phyloP scores from a whole-genome alignment of 495 filamentous ascomycete species.

The Penicillium bialowiezense region DNA sequence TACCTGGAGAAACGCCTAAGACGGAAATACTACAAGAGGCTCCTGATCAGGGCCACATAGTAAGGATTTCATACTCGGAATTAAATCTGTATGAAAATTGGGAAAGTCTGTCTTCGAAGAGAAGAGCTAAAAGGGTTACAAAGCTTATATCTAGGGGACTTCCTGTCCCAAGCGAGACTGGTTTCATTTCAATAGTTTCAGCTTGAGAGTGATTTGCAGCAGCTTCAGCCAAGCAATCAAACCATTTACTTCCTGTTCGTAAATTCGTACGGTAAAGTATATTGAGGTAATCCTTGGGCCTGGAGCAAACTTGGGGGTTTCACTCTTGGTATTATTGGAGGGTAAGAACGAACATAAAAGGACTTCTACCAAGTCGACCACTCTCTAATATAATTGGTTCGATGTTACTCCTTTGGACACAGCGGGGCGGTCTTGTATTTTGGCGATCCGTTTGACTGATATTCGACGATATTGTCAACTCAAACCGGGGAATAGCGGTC shows the following conservation, averaged over 20 bases:
- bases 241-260: too few relatives aligned
- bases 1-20: background rate
- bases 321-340: too few relatives aligned
- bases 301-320: too few relatives aligned
- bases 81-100: constrained; percentile 3
- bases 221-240: background rate
- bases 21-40: background rate
- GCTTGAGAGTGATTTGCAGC: constrained; percentile 3
- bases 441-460: too few relatives aligned
- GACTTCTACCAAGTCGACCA: too few relatives aligned
- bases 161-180: constrained; percentile 6
- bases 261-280: too few relatives aligned
- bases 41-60: constrained; percentile 6
- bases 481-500: constrained; percentile 14
- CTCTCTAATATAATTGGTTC: too few relatives aligned
- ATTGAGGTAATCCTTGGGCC: too few relatives aligned
- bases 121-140: constrained; percentile 4
- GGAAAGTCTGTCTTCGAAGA: constrained; percentile 7
- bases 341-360: too few relatives aligned
- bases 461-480: background rate
- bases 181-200: constrained; percentile 8
- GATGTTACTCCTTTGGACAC: too few relatives aligned
- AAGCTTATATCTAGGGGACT: constrained; percentile 8
- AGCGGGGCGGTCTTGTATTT: background rate
- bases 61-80: constrained; percentile 8